Conservation (phyloP, 768 basidiomycete species). For the Amanita fuliginea region DNA sequence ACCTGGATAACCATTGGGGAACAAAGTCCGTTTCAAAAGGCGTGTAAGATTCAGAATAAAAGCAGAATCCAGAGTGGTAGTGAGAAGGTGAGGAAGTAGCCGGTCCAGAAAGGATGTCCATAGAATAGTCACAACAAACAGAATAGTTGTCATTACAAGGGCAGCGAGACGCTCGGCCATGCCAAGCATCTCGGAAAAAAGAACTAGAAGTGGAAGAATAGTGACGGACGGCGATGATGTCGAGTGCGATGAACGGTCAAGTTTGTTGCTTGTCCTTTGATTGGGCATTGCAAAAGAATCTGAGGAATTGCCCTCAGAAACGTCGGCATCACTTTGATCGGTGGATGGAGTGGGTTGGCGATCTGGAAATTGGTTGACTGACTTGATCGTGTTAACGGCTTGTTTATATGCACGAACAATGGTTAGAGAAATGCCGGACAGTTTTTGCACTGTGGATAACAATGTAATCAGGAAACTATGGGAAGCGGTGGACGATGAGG, state of each 20-base stretch:
- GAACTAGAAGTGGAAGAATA: constrained; percentile 27
- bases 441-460: constrained; percentile 62
- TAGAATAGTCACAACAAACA: constrained; percentile 34
- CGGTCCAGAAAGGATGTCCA: constrained; percentile 55
- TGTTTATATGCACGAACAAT: constrained; percentile 63
- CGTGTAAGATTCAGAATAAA: constrained; percentile 44
- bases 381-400: constrained; percentile 50
- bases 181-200: constrained; percentile 40
- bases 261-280: not conserved
- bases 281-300: not conserved
- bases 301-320: not conserved
- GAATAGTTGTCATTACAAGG: constrained; percentile 29
- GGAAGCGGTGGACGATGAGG: constrained; percentile 31
- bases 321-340: constrained; percentile 3
- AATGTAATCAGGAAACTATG: constrained; percentile 54
- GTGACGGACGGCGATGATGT: not conserved
- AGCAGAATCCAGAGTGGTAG: constrained; percentile 35
- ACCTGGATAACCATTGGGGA: constrained; percentile 84
- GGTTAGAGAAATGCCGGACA: constrained; percentile 60
- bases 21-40: constrained; percentile 58
- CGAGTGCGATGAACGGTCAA: not conserved
- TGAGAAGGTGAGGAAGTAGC: constrained; percentile 60
- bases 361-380: constrained; percentile 40
- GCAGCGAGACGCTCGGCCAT: constrained; percentile 38
- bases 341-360: constrained; percentile 6